Percentiles rank a stretch among this genome's conserved stretches.
phyloP scores from a whole-genome alignment of 371 early-diverging fungal genomes.

The Mortierella sp. region DNA sequence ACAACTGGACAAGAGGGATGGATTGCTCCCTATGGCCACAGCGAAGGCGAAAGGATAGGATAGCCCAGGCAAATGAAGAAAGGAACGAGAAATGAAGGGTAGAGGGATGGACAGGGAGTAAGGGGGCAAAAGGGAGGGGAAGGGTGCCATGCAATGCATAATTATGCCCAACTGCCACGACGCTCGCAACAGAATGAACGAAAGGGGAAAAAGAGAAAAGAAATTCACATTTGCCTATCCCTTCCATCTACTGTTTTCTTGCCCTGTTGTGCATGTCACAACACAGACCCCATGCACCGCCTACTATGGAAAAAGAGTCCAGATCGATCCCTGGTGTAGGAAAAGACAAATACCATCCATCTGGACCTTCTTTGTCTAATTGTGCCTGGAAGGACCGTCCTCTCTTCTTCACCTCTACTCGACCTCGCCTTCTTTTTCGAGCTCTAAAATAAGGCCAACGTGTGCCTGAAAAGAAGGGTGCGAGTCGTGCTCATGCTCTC shows the following conservation, averaged over 20 bases:
- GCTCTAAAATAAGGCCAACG: neutral
- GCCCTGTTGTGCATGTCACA: neutral
- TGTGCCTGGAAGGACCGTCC: neutral
- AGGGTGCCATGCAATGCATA: neutral
- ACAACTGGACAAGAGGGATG: neutral
- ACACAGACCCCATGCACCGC: too few relatives aligned
- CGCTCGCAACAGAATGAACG: too few relatives aligned
- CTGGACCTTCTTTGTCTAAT: neutral
- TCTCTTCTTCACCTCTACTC: neutral
- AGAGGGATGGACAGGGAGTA: too few relatives aligned
- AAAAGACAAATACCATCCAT: too few relatives aligned
- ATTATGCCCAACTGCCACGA: neutral
- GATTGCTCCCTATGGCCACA: neutral
- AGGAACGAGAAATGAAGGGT: too few relatives aligned
- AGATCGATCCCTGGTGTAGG: neutral
- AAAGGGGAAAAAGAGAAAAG: neutral
- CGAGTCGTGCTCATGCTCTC: neutral
- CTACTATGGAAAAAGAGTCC: neutral
- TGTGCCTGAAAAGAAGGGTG: neutral
- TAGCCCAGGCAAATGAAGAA: neutral
- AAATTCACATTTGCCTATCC: neutral
- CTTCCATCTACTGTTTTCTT: neutral
- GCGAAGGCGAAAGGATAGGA: neutral
- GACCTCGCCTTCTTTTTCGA: too few relatives aligned
- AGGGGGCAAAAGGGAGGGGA: too few relatives aligned